Evolutionary conservation across 2,329 filamentous ascomycete genomes (phyloP).

Genomic region (Clarireedia hainanense): DNA sequence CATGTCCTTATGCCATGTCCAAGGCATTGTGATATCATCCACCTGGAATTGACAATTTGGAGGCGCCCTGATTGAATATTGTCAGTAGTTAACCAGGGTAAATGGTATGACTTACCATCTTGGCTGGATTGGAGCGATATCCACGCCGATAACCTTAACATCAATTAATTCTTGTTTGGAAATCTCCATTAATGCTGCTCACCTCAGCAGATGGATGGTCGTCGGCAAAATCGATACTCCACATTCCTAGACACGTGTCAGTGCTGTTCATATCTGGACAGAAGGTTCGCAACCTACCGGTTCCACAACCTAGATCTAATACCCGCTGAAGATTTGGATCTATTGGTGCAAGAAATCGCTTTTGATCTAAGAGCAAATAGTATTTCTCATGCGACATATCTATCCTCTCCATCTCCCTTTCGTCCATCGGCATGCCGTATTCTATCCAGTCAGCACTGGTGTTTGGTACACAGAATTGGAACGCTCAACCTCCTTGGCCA

Average conservation of each 20-base stretch:
- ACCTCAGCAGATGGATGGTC: constrained; percentile 28
- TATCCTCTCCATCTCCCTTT: constrained; percentile 35
- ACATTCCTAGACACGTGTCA: constrained; percentile 13
- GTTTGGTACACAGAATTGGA: not conserved
- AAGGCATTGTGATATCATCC: constrained; percentile 28
- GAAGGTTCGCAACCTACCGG: not conserved
- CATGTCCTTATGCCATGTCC: constrained; percentile 19
- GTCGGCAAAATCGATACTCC: constrained; percentile 24
- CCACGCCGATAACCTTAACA: constrained; percentile 15
- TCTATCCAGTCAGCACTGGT: not conserved
- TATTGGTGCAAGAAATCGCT: constrained; percentile 23
- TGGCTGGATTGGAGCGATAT: constrained; percentile 23
- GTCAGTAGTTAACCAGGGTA: not conserved
- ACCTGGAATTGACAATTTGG: constrained; percentile 26
- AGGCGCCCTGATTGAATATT: constrained; percentile 12
- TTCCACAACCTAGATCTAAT: constrained; percentile 30
- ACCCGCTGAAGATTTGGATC: constrained; percentile 27
- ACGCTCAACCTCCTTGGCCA: constrained; percentile 9
- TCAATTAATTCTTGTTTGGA: not conserved
- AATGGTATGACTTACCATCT: constrained; percentile 11
- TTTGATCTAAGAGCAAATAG: constrained; percentile 20
- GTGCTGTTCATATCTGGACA: constrained; percentile 21
- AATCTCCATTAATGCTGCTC: constrained; percentile 21
- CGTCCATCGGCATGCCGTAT: constrained; percentile 33
- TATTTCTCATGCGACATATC: constrained; percentile 35